A percentile compares a stretch with the other conserved stretches of the same genome.
Evolutionary conservation across 2,329 filamentous ascomycete genomes (phyloP).

Genomic region (Lasiodiplodia sp.): DNA sequence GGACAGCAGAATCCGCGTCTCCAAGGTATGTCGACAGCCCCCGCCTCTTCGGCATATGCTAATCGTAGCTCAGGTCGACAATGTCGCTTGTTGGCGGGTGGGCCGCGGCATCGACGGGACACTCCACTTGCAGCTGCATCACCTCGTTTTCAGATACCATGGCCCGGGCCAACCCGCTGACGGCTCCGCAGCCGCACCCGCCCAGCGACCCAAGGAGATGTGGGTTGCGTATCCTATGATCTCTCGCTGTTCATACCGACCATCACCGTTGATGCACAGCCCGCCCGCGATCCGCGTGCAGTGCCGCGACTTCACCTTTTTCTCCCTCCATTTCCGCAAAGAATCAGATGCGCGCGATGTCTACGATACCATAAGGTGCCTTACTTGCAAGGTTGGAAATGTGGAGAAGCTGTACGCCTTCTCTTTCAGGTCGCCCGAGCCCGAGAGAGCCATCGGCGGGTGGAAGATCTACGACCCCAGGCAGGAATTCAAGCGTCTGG

Average conservation of each 20-base stretch:
- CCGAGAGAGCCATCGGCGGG: constrained; percentile 77
- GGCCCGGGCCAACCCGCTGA: constrained; percentile 48
- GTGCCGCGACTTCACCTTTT: constrained; percentile 91
- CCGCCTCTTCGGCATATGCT: not conserved
- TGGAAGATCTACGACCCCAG: constrained; percentile 87
- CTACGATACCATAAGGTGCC: constrained; percentile 82
- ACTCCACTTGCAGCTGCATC: constrained; percentile 69
- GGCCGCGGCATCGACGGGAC: constrained; percentile 65
- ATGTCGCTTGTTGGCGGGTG: constrained; percentile 66
- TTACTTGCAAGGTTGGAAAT: constrained; percentile 81
- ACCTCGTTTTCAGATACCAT: constrained; percentile 68
- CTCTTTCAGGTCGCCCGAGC: constrained; percentile 75
- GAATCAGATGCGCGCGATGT: constrained; percentile 80
- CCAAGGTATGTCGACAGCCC: constrained; percentile 47
- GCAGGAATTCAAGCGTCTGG: constrained; percentile 85
- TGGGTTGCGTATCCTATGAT: constrained; percentile 98
- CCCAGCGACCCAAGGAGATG: constrained; percentile 66
- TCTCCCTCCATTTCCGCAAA: constrained; percentile 85
- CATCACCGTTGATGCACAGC: constrained; percentile 74
- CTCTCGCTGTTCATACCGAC: constrained; percentile 77
- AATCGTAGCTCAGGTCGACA: constrained; percentile 59
- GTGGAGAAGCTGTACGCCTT: constrained; percentile 94
- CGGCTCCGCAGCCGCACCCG: constrained; percentile 45
- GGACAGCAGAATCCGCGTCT: constrained; percentile 55
- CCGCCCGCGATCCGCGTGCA: constrained; percentile 85